These are phyloP conservation scores for bread wheat (Triticum aestivum) DNA, from an alignment of 176 grass and related monocot genomes.

Conservation along the genomic window DNA sequence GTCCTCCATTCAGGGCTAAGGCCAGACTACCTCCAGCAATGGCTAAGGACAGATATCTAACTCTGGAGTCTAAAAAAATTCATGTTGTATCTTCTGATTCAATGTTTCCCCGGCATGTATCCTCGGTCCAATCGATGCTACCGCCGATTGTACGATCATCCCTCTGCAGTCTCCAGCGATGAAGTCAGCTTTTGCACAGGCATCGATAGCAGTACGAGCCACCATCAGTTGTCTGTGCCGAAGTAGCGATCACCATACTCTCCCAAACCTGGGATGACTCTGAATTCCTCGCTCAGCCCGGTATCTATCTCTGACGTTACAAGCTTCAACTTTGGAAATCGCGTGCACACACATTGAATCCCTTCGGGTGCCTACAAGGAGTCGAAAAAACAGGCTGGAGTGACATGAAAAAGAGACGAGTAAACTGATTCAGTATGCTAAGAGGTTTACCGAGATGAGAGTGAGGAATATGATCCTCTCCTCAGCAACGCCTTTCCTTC, in stretches of 20 bases:
- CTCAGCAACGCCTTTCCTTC: constrained; percentile 93
- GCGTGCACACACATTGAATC: constrained; percentile 84
- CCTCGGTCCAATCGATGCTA: background rate
- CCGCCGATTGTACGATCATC: background rate
- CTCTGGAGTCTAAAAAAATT: background rate
- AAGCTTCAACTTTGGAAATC: constrained; percentile 80
- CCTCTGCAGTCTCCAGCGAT: background rate
- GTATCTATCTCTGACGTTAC: constrained; percentile 96
- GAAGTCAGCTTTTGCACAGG: background rate
- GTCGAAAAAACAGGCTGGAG: background rate
- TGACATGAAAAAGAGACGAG: background rate
- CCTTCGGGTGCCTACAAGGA: constrained; percentile 75
- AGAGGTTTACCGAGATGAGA: constrained; percentile 77
- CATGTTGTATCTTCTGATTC: background rate
- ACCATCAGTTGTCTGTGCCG: constrained; percentile 74
- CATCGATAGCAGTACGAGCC: background rate
- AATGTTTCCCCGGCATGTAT: background rate
- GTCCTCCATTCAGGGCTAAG: background rate
- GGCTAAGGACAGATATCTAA: background rate
- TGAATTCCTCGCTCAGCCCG: constrained; percentile 73
- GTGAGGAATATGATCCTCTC: constrained; percentile 92
- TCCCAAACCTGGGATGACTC: constrained; percentile 90
- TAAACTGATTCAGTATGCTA: background rate
- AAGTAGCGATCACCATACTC: constrained; percentile 98
- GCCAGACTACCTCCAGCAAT: background rate